These are phyloP conservation scores for Aspergillus cejpii DNA, from an alignment of 2,329 filamentous ascomycete genomes.

Conservation along the genomic window DNA sequence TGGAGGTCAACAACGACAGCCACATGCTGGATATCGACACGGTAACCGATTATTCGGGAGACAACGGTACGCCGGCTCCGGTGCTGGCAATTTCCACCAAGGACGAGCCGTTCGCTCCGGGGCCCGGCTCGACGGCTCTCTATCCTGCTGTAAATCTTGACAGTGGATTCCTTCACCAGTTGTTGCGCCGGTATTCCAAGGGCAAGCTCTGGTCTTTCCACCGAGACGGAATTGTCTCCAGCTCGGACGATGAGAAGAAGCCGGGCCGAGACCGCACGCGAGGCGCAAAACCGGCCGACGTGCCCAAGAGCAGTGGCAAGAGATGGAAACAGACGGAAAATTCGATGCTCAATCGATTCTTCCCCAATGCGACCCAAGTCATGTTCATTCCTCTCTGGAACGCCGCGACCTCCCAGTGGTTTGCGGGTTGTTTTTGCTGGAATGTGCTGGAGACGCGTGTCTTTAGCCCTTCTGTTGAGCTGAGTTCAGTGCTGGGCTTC, in stretches of 20 bases:
- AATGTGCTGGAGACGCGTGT: slow-evolving; percentile 33
- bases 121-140: slow-evolving; percentile 22
- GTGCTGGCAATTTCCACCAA: slow-evolving; percentile 33
- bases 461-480: slow-evolving; percentile 34
- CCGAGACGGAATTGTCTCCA: slow-evolving; percentile 38
- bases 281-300: slow-evolving; percentile 12
- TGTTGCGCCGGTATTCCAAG: slow-evolving; percentile 42
- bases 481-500: slow-evolving; percentile 39
- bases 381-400: slow-evolving; percentile 50
- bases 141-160: slow-evolving; percentile 30
- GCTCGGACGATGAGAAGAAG: slow-evolving; percentile 40
- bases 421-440: slow-evolving; percentile 43
- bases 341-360: slow-evolving; percentile 38
- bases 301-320: slow-evolving; percentile 19
- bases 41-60: slow-evolving; percentile 26
- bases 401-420: slow-evolving; percentile 43
- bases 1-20: slow-evolving; percentile 28
- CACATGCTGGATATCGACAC: slow-evolving; percentile 25
- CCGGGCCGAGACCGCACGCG: slow-evolving; percentile 11
- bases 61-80: slow-evolving; percentile 25
- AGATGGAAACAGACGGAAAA: slow-evolving; percentile 34
- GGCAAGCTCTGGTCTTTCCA: slow-evolving; percentile 47
- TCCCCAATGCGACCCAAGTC: slow-evolving; percentile 44
- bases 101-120: slow-evolving; percentile 32
- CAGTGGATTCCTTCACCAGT: slow-evolving; percentile 26